These are phyloP conservation scores for Xylaria palmicola DNA, from an alignment of 495 filamentous ascomycete genomes.

Conservation along the genomic window DNA sequence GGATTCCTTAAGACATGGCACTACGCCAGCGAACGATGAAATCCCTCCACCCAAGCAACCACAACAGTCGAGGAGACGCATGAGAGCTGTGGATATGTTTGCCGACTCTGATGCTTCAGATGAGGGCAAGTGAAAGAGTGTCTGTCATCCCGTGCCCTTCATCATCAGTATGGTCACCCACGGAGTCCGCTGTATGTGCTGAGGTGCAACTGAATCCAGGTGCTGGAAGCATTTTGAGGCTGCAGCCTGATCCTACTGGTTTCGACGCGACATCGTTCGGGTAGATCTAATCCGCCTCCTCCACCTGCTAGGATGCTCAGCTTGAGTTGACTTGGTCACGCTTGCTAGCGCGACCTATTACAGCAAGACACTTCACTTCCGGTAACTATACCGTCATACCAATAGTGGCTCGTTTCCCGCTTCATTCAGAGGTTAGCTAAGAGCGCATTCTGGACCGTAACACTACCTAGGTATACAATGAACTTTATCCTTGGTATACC, in stretches of 20 bases:
- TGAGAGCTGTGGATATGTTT: slow-evolving; percentile 94
- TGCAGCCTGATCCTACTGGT: not conserved
- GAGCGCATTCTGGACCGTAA: not conserved
- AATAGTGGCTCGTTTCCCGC: not conserved
- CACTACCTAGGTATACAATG: too few relatives aligned
- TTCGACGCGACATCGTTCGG: not conserved
- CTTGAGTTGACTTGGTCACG: not conserved
- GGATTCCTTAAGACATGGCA: slow-evolving; percentile 31
- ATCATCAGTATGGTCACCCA: too few relatives aligned
- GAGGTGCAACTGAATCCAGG: too few relatives aligned
- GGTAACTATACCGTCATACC: not conserved
- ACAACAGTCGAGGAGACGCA: slow-evolving; percentile 52
- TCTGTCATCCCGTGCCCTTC: too few relatives aligned
- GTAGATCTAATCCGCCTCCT: not conserved
- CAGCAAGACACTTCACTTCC: not conserved
- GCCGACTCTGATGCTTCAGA: slow-evolving; percentile 58
- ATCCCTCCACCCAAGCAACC: slow-evolving; percentile 16
- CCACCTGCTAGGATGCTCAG: not conserved
- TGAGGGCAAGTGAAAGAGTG: slow-evolving; percentile 31
- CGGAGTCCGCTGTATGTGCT: too few relatives aligned
- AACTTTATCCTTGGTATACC: not conserved
- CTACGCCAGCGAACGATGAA: slow-evolving; percentile 35
- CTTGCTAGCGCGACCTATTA: not conserved
- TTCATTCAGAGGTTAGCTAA: not conserved
- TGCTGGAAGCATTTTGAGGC: not conserved